These are phyloP conservation scores for Podospora anserina DNA, from an alignment of 495 filamentous ascomycete genomes.

Conservation along the genomic window DNA sequence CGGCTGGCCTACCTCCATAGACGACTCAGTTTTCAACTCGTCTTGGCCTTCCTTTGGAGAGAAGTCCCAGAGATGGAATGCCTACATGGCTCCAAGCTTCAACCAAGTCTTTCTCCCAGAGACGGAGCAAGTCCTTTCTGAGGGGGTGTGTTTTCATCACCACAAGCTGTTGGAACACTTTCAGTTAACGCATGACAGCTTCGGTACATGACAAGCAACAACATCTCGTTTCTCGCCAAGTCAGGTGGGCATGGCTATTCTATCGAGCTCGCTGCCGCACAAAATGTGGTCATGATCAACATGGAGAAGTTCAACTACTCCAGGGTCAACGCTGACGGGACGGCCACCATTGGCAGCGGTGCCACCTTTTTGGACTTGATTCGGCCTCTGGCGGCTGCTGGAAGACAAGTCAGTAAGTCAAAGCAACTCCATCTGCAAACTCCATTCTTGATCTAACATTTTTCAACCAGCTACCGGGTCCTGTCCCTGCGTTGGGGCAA, in stretches of 20 bases:
- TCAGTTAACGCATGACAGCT: too few species aligned
- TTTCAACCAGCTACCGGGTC: background rate
- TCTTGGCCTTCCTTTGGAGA: too few species aligned
- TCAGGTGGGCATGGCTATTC: conserved; percentile 6
- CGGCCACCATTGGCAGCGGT: background rate
- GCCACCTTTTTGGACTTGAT: background rate
- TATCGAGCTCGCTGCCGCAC: background rate
- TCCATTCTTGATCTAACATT: too few species aligned
- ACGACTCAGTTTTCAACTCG: too few species aligned
- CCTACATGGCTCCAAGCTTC: too few species aligned
- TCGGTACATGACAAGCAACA: background rate
- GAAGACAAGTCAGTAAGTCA: background rate
- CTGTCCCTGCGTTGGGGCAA: conserved; percentile 33
- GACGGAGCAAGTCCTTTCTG: too few species aligned
- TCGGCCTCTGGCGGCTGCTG: background rate
- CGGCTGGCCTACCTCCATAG: too few species aligned
- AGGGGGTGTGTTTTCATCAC: too few species aligned
- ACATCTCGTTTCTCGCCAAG: conserved; percentile 12
- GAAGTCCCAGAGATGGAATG: too few species aligned
- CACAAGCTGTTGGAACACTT: too few species aligned
- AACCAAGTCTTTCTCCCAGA: too few species aligned
- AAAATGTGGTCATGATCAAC: background rate
- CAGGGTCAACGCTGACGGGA: background rate
- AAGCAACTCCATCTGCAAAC: too few species aligned
- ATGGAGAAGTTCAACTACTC: background rate